Percentiles rank a stretch among this genome's conserved stretches.
These are phyloP conservation scores for Candida frijolesensis DNA, from an alignment of 1,139 yeast species.

Conservation along the genomic window DNA sequence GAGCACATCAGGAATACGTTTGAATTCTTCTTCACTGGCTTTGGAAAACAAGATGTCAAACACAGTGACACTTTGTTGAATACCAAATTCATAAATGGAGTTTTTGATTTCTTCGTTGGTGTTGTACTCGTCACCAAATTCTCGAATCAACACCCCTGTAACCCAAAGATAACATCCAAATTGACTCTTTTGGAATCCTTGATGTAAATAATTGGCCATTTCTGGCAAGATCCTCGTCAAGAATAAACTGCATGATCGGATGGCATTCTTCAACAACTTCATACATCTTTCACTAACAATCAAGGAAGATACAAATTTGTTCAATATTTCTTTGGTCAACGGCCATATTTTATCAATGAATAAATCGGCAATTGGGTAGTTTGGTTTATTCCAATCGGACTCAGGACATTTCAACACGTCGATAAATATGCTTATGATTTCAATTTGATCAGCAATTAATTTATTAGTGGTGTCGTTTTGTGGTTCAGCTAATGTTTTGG, in stretches of 20 bases:
- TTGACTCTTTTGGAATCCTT: constrained; percentile 68
- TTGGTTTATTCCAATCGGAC: constrained; percentile 32
- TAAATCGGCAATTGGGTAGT: constrained; percentile 60
- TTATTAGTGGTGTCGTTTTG: constrained; percentile 22
- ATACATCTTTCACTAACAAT: constrained; percentile 74
- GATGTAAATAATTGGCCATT: constrained; percentile 62
- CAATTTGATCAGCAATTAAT: constrained; percentile 73
- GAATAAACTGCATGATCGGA: constrained; percentile 70
- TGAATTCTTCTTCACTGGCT: constrained; percentile 28
- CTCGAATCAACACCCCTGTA: constrained; percentile 79
- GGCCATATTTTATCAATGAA: constrained; percentile 64
- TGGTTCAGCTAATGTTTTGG: constrained; percentile 23
- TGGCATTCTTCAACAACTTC: constrained; percentile 65
- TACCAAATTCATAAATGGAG: constrained; percentile 51
- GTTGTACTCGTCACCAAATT: constrained; percentile 64
- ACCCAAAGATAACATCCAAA: constrained; percentile 91
- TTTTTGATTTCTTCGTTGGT: constrained; percentile 37
- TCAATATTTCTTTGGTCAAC: constrained; percentile 49
- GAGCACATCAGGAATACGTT: constrained; percentile 68
- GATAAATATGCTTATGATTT: constrained; percentile 71
- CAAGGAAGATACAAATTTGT: constrained; percentile 54
- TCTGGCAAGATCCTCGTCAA: constrained; percentile 63
- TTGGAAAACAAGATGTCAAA: constrained; percentile 33
- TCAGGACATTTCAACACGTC: constrained; percentile 52
- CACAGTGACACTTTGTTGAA: constrained; percentile 47